A percentile compares a stretch with the other conserved stretches of the same genome.
These are phyloP conservation scores for Naganishia friedmannii DNA, from an alignment of 768 basidiomycete species.

Conservation along the genomic window DNA sequence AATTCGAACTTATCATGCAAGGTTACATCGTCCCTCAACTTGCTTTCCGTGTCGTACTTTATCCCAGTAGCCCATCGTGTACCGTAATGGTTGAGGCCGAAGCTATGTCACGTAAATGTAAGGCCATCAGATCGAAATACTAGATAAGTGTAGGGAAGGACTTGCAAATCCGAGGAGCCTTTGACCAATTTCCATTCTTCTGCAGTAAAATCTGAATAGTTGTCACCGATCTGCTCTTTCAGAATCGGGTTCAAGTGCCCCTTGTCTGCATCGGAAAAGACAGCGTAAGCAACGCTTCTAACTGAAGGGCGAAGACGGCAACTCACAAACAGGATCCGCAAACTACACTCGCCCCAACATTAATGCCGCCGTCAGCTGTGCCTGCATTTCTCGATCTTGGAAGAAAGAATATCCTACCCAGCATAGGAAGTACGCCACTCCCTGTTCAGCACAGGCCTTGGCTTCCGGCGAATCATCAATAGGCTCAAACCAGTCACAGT, in stretches of 20 bases:
- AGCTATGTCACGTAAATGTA: neutral
- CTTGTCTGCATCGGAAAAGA: slow-evolving; percentile 23
- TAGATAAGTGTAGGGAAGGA: neutral
- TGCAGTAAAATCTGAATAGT: slow-evolving; percentile 34
- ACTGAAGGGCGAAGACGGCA: no score
- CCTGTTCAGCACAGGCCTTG: slow-evolving; percentile 67
- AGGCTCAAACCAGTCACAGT: slow-evolving; percentile 22
- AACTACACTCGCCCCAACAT: slow-evolving; percentile 1
- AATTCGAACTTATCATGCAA: no score
- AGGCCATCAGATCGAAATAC: neutral
- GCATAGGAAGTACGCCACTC: slow-evolving; percentile 69
- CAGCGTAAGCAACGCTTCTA: neutral
- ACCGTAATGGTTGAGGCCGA: slow-evolving; percentile 29
- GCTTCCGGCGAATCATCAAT: slow-evolving; percentile 54
- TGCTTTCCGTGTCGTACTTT: no score
- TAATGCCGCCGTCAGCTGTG: no score
- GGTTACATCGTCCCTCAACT: no score
- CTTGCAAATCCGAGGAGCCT: slow-evolving; percentile 32
- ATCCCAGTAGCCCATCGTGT: slow-evolving; percentile 3
- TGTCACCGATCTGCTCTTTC: slow-evolving; percentile 29
- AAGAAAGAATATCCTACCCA: slow-evolving; percentile 35
- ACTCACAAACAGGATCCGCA: slow-evolving; percentile 29
- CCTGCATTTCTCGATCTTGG: no score
- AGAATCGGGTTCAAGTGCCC: slow-evolving; percentile 1
- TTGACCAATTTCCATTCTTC: slow-evolving; percentile 42